phyloP scores from a whole-genome alignment of 2,329 filamentous ascomycete genomes.

The Aspergillaceae sp. region DNA sequence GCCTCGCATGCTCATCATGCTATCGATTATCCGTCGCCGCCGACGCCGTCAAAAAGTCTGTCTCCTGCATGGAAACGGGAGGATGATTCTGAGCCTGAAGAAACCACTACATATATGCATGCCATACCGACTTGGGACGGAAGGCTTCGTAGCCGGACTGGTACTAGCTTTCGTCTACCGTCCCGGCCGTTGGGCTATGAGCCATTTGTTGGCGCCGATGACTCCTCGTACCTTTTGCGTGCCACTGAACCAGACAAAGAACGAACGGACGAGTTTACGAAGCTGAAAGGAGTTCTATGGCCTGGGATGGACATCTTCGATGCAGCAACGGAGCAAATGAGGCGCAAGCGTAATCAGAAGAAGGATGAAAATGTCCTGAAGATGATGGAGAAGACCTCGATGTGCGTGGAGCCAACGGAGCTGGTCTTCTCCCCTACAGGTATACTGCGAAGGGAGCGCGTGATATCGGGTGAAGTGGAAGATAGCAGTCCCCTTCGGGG shows the following conservation, averaged over 20 bases:
- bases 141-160: constrained; percentile 1
- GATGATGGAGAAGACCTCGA: constrained; percentile 39
- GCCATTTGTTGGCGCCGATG: constrained; percentile 11
- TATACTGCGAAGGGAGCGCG: constrained; percentile 33
- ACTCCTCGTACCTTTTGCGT: constrained; percentile 12
- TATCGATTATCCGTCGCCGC: not conserved
- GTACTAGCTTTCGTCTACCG: constrained; percentile 1
- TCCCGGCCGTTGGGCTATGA: constrained; percentile 9
- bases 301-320: constrained; percentile 47
- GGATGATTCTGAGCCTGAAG: constrained; percentile 6
- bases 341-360: constrained; percentile 43
- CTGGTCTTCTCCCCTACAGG: constrained; percentile 40
- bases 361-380: constrained; percentile 40
- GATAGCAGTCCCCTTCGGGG: constrained; percentile 40
- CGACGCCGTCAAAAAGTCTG: not conserved
- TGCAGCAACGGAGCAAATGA: constrained; percentile 42
- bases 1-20: constrained; percentile 1
- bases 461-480: constrained; percentile 42
- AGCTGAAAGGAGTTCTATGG: constrained; percentile 42
- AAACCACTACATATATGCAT: constrained; percentile 5
- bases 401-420: constrained; percentile 39
- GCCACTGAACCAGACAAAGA: constrained; percentile 18
- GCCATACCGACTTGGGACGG: constrained; percentile 8
- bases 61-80: constrained; percentile 12
- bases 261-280: constrained; percentile 30